Evolutionary conservation across 306 rosid genomes (phyloP), one percentile per base, ranked within the genome.

Genomic region (Mimosa pudica): DNA sequence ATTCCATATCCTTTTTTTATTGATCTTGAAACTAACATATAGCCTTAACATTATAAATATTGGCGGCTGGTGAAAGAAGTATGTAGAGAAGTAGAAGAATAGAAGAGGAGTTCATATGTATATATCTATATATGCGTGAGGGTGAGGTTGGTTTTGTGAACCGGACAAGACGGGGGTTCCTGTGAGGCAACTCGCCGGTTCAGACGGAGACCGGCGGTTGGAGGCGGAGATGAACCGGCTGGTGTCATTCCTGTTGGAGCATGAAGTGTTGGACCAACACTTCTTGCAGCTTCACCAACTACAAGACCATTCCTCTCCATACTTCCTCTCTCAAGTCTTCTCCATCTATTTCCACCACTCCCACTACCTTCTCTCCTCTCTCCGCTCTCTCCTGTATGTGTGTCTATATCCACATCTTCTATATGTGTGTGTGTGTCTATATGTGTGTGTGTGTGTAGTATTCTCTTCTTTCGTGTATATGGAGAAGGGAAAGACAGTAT

Each of bases 101-200:
- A 58, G 64, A 58, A 57, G 63, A 8, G 30, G 32, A n/a, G 62
- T 18, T n/a, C 11, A 55, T 7, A 2, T n/a, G 4, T 54, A 4
- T 3, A 18, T 52, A 9, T 44, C 30, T 24, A 38, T 38, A 5
- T 38, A 38, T 38, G 42, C 5, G 42, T 38, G 42, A 38, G 42
- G 42, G 42, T 3, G 42, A 38, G 63, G 63, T 17, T 57, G 63
- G 51, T 63, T 51, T 10, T 10, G 36, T 20, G 13, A 35, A 60
- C 36, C 36, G 77, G 93, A 73, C 97, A 94, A 94, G 80, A 94
- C 98, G 98, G 98, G 98, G 89, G 80, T 94, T 75, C 93, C 98
- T 44, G 18, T 90, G 89, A 89, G 94, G 94, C 81, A 90, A 94
- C 90, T 94, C 84, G 97, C 1, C 49, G 97, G 66, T 81, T 90